These are phyloP conservation scores for Penicillium sp. DNA, from an alignment of 2,329 filamentous ascomycete genomes.

Conservation along the genomic window DNA sequence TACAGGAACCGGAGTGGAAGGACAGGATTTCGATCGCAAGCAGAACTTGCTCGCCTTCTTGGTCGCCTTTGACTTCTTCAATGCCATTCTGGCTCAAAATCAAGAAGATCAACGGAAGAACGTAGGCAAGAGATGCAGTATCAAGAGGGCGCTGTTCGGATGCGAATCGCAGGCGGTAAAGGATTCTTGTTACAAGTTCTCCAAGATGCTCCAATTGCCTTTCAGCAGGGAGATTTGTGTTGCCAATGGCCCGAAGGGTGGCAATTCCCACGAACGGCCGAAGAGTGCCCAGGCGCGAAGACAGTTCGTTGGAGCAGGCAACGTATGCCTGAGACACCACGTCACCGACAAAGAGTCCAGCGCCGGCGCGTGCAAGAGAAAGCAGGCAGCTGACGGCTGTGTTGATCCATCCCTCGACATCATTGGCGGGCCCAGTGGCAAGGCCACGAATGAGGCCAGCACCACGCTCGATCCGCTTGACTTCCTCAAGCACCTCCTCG, in stretches of 20 bases:
- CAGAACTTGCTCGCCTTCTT: constrained; percentile 84
- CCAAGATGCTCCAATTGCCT: constrained; percentile 79
- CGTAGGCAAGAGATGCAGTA: constrained; percentile 80
- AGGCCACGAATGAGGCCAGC: constrained; percentile 83
- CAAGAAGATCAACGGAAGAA: constrained; percentile 76
- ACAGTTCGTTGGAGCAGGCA: constrained; percentile 72
- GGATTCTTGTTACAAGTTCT: constrained; percentile 75
- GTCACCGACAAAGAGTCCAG: constrained; percentile 78
- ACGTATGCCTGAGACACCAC: constrained; percentile 76
- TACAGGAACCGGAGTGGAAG: constrained; percentile 76
- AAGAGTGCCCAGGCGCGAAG: constrained; percentile 71
- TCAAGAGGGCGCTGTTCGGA: constrained; percentile 95
- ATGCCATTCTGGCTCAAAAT: constrained; percentile 79
- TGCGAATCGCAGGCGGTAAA: constrained; percentile 87
- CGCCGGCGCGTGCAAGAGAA: constrained; percentile 72
- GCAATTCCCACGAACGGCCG: constrained; percentile 85
- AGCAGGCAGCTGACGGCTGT: constrained; percentile 72
- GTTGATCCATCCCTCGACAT: constrained; percentile 85
- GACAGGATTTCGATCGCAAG: constrained; percentile 84
- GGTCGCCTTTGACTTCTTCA: constrained; percentile 63
- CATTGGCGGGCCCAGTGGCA: constrained; percentile 83
- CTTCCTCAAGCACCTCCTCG: constrained; percentile 66
- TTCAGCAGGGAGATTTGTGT: constrained; percentile 69
- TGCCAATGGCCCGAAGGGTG: constrained; percentile 75
- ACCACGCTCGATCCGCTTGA: constrained; percentile 73